Percentiles rank a stretch among this genome's conserved stretches.
These are phyloP conservation scores for Pulveroboletus frians DNA, from an alignment of 768 basidiomycete species.

Conservation along the genomic window DNA sequence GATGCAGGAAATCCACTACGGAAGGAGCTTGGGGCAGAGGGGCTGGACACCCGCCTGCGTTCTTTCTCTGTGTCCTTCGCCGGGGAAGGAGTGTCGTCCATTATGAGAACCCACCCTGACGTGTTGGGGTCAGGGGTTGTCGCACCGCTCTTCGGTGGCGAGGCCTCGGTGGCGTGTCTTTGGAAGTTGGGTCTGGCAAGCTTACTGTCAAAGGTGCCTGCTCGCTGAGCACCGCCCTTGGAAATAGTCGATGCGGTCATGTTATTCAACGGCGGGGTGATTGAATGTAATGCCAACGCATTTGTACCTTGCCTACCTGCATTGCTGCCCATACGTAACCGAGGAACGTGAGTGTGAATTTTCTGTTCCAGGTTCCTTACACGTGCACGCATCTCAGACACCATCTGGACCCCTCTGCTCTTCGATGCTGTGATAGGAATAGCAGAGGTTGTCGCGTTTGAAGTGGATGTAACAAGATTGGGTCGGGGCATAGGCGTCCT, in stretches of 20 bases:
- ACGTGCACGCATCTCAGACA: conserved; percentile 83
- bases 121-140: conserved; percentile 51
- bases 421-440: conserved; percentile 48
- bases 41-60: conserved; percentile 58
- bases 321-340: conserved; percentile 76
- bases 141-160: conserved; percentile 34
- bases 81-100: conserved; percentile 80
- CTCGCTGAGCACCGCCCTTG: conserved; percentile 16
- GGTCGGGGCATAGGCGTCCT: conserved; percentile 42
- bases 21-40: conserved; percentile 50
- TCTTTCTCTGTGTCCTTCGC: conserved; percentile 52
- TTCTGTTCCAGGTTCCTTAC: conserved; percentile 81
- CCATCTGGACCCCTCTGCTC: conserved; percentile 87
- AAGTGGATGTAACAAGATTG: conserved; percentile 36
- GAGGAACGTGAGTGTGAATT: conserved; percentile 82
- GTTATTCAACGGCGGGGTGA: conserved; percentile 34
- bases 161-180: conserved; percentile 42
- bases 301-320: conserved; percentile 48
- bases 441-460: conserved; percentile 29
- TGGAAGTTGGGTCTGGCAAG: conserved; percentile 29
- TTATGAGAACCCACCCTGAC: conserved; percentile 83
- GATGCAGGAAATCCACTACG: conserved; percentile 45
- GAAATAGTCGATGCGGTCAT: conserved; percentile 32
- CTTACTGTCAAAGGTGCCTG: conserved; percentile 16
- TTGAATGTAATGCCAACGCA: conserved; percentile 31